Conservation (phyloP, 2,329 filamentous ascomycete species). For the Nemania serpens region DNA sequence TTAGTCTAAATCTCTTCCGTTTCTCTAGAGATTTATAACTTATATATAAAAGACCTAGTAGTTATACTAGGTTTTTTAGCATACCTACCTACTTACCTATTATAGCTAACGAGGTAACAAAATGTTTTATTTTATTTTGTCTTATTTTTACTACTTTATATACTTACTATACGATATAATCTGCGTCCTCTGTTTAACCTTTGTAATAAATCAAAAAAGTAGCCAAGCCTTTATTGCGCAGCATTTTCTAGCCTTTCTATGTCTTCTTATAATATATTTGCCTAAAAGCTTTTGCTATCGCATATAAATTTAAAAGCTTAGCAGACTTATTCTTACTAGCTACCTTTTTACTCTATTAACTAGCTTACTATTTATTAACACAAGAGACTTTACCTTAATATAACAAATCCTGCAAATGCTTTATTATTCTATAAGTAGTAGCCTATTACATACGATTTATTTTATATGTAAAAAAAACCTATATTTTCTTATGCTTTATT, state of each 20-base stretch:
- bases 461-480: constrained; percentile 1
- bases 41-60: constrained; percentile 22
- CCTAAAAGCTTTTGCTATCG: constrained; percentile 1
- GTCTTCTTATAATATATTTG: constrained; percentile 1
- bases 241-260: constrained; percentile 14
- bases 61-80: background rate
- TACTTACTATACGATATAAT: constrained; percentile 11
- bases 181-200: constrained; percentile 14
- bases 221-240: background rate
- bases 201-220: constrained; percentile 16
- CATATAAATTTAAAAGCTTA: constrained; percentile 3
- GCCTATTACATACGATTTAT: constrained; percentile 1
- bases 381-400: background rate
- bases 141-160: background rate
- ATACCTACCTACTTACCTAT: background rate
- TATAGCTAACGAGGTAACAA: background rate
- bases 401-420: constrained; percentile 2
- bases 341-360: background rate
- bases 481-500: background rate
- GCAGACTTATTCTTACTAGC: background rate
- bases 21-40: constrained; percentile 25
- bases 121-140: background rate
- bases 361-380: background rate
- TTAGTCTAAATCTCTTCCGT: constrained; percentile 21
- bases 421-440: background rate